Conservation (phyloP, 306 rosid species). For the Carpinus fangiana region DNA sequence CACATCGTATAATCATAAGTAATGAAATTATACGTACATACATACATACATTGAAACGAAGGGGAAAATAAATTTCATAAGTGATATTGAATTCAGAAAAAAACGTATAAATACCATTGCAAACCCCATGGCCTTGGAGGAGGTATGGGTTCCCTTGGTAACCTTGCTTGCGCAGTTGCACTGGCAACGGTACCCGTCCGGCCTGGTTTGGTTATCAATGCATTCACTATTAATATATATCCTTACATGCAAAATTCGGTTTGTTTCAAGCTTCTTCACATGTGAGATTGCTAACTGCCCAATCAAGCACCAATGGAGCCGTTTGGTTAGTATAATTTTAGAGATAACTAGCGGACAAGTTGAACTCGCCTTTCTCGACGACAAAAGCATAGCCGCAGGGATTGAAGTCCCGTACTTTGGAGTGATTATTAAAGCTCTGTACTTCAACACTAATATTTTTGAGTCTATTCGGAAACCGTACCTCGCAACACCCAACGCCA, state of each 20-base stretch:
- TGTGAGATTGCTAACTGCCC: slow-evolving; percentile 30
- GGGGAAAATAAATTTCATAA: too few relatives aligned
- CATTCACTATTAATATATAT: not conserved
- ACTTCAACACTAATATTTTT: not conserved
- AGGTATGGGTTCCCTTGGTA: slow-evolving; percentile 40
- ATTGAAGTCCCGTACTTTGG: not conserved
- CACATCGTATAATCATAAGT: too few relatives aligned
- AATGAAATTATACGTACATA: too few relatives aligned
- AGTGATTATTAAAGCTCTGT: rapidly evolving
- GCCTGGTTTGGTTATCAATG: not conserved
- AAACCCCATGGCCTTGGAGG: slow-evolving; percentile 9
- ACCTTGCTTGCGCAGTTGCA: slow-evolving; percentile 34
- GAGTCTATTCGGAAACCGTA: slow-evolving; percentile 7
- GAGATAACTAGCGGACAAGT: slow-evolving; percentile 11
- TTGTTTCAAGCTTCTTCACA: not conserved
- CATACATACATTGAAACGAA: too few relatives aligned
- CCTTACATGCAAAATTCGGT: too few relatives aligned
- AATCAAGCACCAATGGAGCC: slow-evolving; percentile 30
- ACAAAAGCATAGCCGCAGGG: slow-evolving; percentile 43
- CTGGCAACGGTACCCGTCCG: slow-evolving; percentile 26
- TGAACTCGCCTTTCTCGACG: slow-evolving; percentile 20
- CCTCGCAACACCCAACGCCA: slow-evolving; percentile 35
- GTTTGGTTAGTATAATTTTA: not conserved
- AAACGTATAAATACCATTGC: not conserved
- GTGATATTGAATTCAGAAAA: too few relatives aligned